Conservation (phyloP, 345 rosid species). For the Populus davidiana region DNA sequence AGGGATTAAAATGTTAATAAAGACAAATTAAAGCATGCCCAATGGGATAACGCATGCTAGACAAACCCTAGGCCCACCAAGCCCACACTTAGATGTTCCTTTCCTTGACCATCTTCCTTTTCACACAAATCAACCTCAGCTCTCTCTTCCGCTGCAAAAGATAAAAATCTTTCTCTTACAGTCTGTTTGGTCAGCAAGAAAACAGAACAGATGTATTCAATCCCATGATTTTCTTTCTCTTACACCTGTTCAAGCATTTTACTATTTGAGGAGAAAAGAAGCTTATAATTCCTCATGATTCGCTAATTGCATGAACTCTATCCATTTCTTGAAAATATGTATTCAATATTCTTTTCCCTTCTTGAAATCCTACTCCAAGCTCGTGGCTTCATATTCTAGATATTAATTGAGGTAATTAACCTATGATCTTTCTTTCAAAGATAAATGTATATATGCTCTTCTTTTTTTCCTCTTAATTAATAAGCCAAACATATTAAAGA, state of each 20-base stretch:
- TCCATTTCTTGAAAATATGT: background rate
- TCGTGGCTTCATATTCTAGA: background rate
- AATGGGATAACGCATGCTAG: conserved; percentile 42
- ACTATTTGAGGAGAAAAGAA: background rate
- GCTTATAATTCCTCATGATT: background rate
- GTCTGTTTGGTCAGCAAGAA: background rate
- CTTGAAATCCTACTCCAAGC: background rate
- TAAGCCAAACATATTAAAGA: too few relatives aligned
- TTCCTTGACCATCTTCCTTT: conserved; percentile 2
- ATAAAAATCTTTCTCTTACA: background rate
- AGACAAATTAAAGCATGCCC: conserved; percentile 40
- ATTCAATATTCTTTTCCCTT: background rate
- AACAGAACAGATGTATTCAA: background rate
- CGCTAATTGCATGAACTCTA: background rate
- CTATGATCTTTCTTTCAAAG: background rate
- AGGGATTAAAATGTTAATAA: conserved; percentile 2
- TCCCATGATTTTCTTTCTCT: too few relatives aligned
- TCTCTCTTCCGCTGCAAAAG: background rate
- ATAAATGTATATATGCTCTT: background rate
- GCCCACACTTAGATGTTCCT: conserved; percentile 27
- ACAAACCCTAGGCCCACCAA: conserved; percentile 42
- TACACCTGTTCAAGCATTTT: background rate
- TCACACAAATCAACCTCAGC: background rate
- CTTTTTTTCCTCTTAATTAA: too few relatives aligned
- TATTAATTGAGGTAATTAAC: background rate